Evolutionary conservation across 2,329 filamentous ascomycete genomes (phyloP), one percentile per base, ranked within the genome.

Genomic region (Penicillium concentricum): DNA sequence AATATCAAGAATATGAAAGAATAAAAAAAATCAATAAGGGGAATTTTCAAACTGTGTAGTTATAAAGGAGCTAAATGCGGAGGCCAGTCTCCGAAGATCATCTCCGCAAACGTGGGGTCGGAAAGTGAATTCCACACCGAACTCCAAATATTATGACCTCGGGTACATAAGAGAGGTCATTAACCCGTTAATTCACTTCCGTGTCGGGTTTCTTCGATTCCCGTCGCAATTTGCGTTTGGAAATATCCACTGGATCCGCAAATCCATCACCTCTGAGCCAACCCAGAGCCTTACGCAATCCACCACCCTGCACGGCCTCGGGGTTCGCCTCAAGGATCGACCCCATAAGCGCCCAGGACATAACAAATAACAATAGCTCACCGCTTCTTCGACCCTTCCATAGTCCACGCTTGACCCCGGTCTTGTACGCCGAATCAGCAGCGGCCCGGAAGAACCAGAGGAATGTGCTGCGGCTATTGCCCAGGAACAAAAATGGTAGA

Each of bases 341-440:
- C 54, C 92, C 91, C 18, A 92, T 85, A 18, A 92, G 74, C 66
- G 90, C 90, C 75, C 96, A 80, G 46, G 91, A 89, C 18, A 86
- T 74, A 16, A 93, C 88, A 69, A 97, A 92, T 4, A 97, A 78
- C 78, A 88, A 84, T 5, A 97, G 85, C 74, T 97, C 93, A 0
- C 92, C 92, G 37, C 90, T 89, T 67, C 83, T 85, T 71, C 94
- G 82, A 12, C 90, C 90, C 62, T 83, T 86, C 91, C 93, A 96
- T 86, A 91, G 91, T 1, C 91, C 84, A 34, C 88, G 81, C 85
- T 97, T 97, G 54, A 89, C 85, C n/a, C 92, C 92, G 0, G 96
- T 91, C 79, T 96, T 96, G 91, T 92, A 97, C 44, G 92, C 74
- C 37, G 86, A 90, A 71, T 96, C 90, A 30, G 96, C 80, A 58